Base-by-base conservation (phyloP, 2,329 filamentous ascomycete species). In the Botrytis porri region DNA sequence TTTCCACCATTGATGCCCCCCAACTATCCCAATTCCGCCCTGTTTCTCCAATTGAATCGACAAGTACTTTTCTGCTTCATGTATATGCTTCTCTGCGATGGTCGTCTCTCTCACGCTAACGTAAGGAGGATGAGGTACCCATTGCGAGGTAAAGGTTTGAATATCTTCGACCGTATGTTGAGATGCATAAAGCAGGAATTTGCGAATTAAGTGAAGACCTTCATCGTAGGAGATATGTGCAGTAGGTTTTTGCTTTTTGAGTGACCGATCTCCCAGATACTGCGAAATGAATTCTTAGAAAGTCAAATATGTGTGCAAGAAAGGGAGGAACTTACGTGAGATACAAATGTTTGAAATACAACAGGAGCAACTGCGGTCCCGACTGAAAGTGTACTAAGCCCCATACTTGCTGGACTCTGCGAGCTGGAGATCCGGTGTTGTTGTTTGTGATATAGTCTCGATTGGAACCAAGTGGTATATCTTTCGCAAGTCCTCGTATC, bases 161-260 rank as follows among this genome's bases (percentile, higher is more conserved):
- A 98, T 83, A 76, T 98, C 94, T 82, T 99, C 96, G 78, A 99
- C 92, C 0, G 93, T 94, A 81, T 98, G 93, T 75, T 93, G 91
- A 1, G 95, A 94, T 5, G 94, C 92, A 82, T 94, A 96, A 60
- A 88, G 83, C 51, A 99, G 88, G 82, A 99, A 98, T 51, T 91
- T 89, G 67, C 94, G 93, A 78, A 98, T 92, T 69, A 99, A 87
- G 76, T 93, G 89, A 22, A 99, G 87, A 54, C 95, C 95, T 83
- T 98, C 93, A 80, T 98, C 93, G 83, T 99, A 99, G 70, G 94
- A 95, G 72, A 99, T 90, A 81, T 97, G 93, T 1, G 93, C 92
- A 1, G 93, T 97, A 0, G 95, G 95, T 75, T 95, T 95, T 76
- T 95, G 86, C 75, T 87, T 89, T 75, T 87, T 89, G 43, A 92